Evolutionary conservation across 495 filamentous ascomycete genomes (phyloP), one percentile per base, ranked within the genome.

Genomic region (Hypoxylon rickii): DNA sequence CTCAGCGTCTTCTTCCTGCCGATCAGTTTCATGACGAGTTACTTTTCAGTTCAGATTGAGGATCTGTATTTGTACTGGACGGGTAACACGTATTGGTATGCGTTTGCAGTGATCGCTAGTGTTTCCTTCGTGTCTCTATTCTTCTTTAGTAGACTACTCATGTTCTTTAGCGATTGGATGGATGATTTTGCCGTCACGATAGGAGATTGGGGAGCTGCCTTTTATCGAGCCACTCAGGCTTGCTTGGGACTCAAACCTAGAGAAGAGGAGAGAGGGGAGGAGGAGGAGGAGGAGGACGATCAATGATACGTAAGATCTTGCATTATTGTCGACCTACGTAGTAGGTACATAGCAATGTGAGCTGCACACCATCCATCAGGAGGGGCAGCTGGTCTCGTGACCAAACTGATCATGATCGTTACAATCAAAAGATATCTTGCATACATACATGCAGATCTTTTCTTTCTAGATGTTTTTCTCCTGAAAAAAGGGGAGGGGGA

Each of bases 1-100:
- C 83, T 88, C 37, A 90, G 86, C 10, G 89, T 95, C 41, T 74
- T 95, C 37, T 96, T 96, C 72, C 74, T 96, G 37, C 90, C 90
- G 2, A 85, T 96, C 55, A 89, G 84, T 55, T 76, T 96, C 29
- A 85, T 94, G 81, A 92, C 88, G 8, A 86, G 76, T n/a, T 95
- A 92, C 73, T 96, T 94, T 64, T 87, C 84, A 1, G 83, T 86
- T 15, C 82, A 90, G 64, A 78, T 94, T 37, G 63, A 70, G 17
- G 83, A 84, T 10, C 67, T 87, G 7, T 71, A 80, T 37, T 74
- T 67, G 3, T 70, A 76, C 13, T 93, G 88, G 69, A 83, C 76
- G 0, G 65, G 75, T 17, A 77, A 63, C 26, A 79, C 85, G 32
- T 96, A 91, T 64, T 96, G 90, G 90, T 76, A 79, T 15, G 71